Evolutionary conservation across 805 yeast genomes (phyloP), one percentile per base, ranked within the genome.

Genomic region (Hanseniaspora thailandica): DNA sequence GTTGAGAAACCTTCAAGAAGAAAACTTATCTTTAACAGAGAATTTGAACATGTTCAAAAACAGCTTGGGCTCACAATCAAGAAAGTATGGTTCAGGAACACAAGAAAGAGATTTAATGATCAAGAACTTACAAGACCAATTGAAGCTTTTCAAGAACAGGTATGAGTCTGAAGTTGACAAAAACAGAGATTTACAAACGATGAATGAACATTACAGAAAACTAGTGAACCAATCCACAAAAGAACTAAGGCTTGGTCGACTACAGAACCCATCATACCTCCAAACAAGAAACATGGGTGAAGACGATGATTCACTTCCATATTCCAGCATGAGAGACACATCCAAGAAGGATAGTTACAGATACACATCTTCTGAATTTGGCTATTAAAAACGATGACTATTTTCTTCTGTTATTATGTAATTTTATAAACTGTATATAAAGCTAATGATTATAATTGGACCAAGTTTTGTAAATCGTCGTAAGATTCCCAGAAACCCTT

Each of bases 401-500:
- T 12, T 22, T 38, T 22, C 10, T 20, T 38, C 7, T 22, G n/a
- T n/a, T n/a, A n/a, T n/a, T n/a, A n/a, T n/a, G n/a, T n/a, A n/a
- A n/a, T n/a, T n/a, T n/a, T n/a, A n/a, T n/a, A n/a, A n/a, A n/a
- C n/a, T n/a, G n/a, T n/a, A n/a, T n/a, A n/a, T n/a, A n/a, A n/a
- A n/a, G n/a, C n/a, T 38, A 4, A 9, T 38, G 20, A 33, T 47
- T 40, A 70, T 44, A 45, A 76, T 71, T 25, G 65, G 68, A 48
- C 52, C 5, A 48, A 17, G 20, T 70, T 59, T 60, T 76, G 80
- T 36, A 76, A 56, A 2, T 60, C 56, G 34, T 69, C 62, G 62
- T 62, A 79, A 47, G 70, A 61, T 57, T 71, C 76, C 63, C 78
- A 87, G 64, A 76, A 89, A 22, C 78, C 72, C 57, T 70, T 72